phyloP scores from a whole-genome alignment of 169 alveolate species.

The Plasmodium knowlesi region DNA sequence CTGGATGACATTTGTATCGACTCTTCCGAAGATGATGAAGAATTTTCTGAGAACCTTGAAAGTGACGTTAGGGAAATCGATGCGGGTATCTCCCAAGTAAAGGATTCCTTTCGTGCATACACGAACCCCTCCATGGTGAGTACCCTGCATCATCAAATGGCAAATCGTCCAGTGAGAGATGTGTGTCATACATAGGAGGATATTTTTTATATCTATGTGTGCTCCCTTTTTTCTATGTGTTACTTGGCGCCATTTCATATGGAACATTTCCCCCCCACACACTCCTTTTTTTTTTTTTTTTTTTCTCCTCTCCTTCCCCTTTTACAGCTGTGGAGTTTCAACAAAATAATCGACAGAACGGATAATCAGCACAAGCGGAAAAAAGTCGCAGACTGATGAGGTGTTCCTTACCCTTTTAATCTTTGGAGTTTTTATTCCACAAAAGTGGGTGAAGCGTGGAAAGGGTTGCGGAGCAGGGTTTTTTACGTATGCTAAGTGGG shows the following conservation, averaged over 20 bases:
- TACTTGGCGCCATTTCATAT: too few species aligned
- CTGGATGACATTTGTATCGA: conserved; percentile 36
- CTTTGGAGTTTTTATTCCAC: too few species aligned
- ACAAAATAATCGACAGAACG: conserved; percentile 25
- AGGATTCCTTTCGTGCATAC: conserved; percentile 22
- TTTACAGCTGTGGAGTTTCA: conserved; percentile 48
- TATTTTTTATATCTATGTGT: too few species aligned
- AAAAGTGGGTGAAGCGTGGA: too few species aligned
- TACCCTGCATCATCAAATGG: neutral
- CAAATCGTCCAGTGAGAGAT: too few species aligned
- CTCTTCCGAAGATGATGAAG: neutral
- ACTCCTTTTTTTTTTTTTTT: too few species aligned
- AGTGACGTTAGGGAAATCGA: conserved; percentile 35
- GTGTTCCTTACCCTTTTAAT: too few species aligned
- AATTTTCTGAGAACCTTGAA: neutral
- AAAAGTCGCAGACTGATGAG: neutral
- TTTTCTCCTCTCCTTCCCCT: neutral
- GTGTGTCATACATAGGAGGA: too few species aligned
- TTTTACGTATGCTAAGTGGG: too few species aligned
- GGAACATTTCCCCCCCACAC: neutral
- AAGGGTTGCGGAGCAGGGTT: too few species aligned
- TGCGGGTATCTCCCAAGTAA: neutral
- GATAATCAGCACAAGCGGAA: conserved; percentile 7
- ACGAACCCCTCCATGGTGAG: conserved; percentile 49
- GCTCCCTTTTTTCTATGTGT: too few species aligned